Conservation (phyloP, 345 rosid species). For the Heritiera littoralis region DNA sequence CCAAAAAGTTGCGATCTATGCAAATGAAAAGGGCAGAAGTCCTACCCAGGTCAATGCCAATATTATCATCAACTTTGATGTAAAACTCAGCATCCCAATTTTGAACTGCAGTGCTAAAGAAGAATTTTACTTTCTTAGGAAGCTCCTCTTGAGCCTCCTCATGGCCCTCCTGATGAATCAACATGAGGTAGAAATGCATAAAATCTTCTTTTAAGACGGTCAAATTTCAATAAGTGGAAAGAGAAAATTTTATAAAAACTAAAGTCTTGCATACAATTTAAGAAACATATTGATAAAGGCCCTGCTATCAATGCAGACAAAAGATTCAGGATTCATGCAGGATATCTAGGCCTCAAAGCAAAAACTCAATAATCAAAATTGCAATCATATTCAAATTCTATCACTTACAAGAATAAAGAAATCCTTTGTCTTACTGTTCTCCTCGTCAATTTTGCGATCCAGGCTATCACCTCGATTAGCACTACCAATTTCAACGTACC, state of each 20-base stretch:
- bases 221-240: constrained; percentile 6
- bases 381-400: constrained; percentile 21
- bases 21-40: constrained; percentile 23
- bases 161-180: constrained; percentile 72
- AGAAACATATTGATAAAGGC: constrained; percentile 8
- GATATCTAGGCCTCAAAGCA: neutral
- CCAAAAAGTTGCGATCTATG: constrained; percentile 9
- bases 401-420: constrained; percentile 84
- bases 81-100: constrained; percentile 96
- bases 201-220: constrained; percentile 12
- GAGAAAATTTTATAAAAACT: neutral
- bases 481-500: constrained; percentile 50
- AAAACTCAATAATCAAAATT: neutral
- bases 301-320: constrained; percentile 17
- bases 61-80: constrained; percentile 80
- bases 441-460: constrained; percentile 80
- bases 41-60: constrained; percentile 82
- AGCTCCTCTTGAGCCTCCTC: constrained; percentile 95
- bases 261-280: neutral
- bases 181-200: constrained; percentile 18
- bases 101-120: constrained; percentile 85
- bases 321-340: constrained; percentile 24
- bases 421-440: constrained; percentile 65
- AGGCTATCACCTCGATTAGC: constrained; percentile 95
- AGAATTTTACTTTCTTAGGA: constrained; percentile 81